Conservation (phyloP, 805 yeast genomes). For the Cyberlindnera saturnus region DNA sequence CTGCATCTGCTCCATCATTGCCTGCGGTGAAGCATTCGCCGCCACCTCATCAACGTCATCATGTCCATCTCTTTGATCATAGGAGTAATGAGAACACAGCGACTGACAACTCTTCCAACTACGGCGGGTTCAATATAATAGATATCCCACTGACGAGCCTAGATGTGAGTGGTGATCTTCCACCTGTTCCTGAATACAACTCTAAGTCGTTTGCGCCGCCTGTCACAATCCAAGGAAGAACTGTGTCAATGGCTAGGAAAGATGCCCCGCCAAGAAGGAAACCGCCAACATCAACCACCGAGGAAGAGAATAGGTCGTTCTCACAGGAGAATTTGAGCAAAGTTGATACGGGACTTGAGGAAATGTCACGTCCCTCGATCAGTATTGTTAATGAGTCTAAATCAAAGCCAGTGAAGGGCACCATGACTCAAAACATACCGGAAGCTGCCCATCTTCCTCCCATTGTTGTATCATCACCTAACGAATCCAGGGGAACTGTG, state of each 20-base stretch:
- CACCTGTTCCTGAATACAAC: conserved; percentile 25
- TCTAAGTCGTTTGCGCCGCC: conserved; percentile 20
- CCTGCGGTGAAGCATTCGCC: neutral
- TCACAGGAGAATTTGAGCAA: neutral
- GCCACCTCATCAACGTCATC: neutral
- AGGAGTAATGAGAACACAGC: neutral
- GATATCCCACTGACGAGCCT: conserved; percentile 12
- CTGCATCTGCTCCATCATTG: neutral
- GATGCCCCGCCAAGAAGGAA: conserved; percentile 18
- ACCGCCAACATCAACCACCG: conserved; percentile 10
- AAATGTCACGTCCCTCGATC: neutral
- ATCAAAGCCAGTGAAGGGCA: neutral
- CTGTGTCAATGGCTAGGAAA: conserved; percentile 17
- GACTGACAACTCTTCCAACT: neutral
- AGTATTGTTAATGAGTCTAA: neutral
- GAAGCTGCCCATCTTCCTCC: too few species aligned
- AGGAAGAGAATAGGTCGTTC: neutral
- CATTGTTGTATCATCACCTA: too few species aligned
- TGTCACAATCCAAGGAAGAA: conserved; percentile 22
- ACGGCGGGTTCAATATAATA: conserved; percentile 1
- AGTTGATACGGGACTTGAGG: conserved; percentile 1
- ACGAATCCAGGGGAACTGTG: too few species aligned
- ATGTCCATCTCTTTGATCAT: neutral
- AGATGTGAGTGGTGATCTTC: conserved; percentile 12
- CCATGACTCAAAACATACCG: too few species aligned